Evolutionary conservation across 352 stramenopile genomes (phyloP).

Genomic region (Pythium coloratum): DNA sequence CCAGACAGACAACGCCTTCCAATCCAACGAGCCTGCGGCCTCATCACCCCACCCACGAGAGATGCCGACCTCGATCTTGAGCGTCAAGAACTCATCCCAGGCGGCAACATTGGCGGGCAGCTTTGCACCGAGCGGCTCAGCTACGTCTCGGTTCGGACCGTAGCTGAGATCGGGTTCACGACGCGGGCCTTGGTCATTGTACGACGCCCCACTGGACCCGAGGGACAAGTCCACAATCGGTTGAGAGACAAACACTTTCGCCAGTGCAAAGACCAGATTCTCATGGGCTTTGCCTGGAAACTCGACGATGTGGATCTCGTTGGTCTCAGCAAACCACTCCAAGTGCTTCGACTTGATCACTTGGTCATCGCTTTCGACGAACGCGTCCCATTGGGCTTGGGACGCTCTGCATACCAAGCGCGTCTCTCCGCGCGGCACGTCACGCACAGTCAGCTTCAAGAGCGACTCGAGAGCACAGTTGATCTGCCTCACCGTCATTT

Average conservation of each 20-base stretch:
- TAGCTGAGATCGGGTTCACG: slow-evolving; percentile 3
- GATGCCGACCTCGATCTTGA: slow-evolving; percentile 2
- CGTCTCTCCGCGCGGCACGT: not conserved
- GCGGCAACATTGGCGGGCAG: not conserved
- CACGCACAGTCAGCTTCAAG: not conserved
- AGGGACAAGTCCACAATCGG: not conserved
- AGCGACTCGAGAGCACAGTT: not conserved
- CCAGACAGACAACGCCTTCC: not conserved
- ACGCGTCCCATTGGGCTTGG: not conserved
- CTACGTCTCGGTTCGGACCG: not conserved
- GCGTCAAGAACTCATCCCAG: not conserved
- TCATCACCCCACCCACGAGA: not conserved
- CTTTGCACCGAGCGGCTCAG: not conserved
- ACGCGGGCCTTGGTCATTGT: not conserved
- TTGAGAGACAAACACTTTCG: not conserved
- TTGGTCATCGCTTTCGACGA: not conserved
- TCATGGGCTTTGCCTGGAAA: not conserved
- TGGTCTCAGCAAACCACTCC: not conserved
- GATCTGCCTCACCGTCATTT: not conserved
- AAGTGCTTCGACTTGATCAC: not conserved
- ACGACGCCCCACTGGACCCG: not conserved
- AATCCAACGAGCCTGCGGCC: not conserved
- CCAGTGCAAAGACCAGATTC: not conserved
- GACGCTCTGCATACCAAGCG: not conserved
- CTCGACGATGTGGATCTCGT: slow-evolving; percentile 1